Percentiles rank a stretch among this genome's conserved stretches.
Evolutionary conservation across 2,329 filamentous ascomycete genomes (phyloP).

Genomic region (Fusarium graminum): DNA sequence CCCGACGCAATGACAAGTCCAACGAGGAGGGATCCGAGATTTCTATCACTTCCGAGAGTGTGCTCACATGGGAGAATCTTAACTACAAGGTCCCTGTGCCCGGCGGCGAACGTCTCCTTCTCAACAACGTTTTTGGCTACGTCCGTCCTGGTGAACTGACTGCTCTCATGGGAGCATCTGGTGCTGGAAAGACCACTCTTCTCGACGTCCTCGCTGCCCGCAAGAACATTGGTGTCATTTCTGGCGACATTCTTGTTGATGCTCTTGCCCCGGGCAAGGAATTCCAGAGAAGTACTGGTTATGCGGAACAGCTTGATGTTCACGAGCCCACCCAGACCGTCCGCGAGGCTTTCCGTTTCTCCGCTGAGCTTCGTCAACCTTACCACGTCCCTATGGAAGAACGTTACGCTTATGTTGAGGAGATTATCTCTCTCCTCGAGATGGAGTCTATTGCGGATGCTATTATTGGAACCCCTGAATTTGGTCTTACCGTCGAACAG

Average conservation of each 20-base stretch:
- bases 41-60: slow-evolving; percentile 69
- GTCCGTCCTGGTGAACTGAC: slow-evolving; percentile 83
- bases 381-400: slow-evolving; percentile 66
- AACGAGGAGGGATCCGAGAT: slow-evolving; percentile 64
- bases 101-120: slow-evolving; percentile 67
- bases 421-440: slow-evolving; percentile 70
- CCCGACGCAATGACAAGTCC: slow-evolving; percentile 62
- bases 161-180: slow-evolving; percentile 84
- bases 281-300: slow-evolving; percentile 72
- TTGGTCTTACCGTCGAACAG: slow-evolving; percentile 77
- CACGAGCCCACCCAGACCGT: slow-evolving; percentile 74
- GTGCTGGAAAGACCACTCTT: slow-evolving; percentile 89
- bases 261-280: slow-evolving; percentile 68
- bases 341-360: slow-evolving; percentile 73
- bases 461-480: slow-evolving; percentile 71
- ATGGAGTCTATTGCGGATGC: slow-evolving; percentile 71
- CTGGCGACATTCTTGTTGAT: slow-evolving; percentile 69
- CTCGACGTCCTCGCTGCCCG: slow-evolving; percentile 78
- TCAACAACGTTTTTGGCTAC: slow-evolving; percentile 72
- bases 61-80: slow-evolving; percentile 89
- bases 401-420: slow-evolving; percentile 71
- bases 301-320: slow-evolving; percentile 73
- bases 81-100: slow-evolving; percentile 79
- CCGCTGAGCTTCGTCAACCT: slow-evolving; percentile 70
- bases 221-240: slow-evolving; percentile 72